Evolutionary conservation across 2,329 filamentous ascomycete genomes (phyloP).

Genomic region (Alternaria triticina): DNA sequence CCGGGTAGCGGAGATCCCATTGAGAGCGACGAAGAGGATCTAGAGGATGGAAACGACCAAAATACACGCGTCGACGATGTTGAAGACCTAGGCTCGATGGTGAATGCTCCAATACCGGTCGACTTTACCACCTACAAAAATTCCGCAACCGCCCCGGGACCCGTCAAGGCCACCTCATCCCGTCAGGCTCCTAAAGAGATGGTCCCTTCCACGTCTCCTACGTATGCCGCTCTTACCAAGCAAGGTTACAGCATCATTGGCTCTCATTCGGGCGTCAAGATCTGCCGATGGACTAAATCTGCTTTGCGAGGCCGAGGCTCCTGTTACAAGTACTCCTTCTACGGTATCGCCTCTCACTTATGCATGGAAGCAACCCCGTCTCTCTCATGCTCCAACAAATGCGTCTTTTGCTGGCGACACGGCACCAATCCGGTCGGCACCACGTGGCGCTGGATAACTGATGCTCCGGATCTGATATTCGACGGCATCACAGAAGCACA

Average conservation of each 20-base stretch:
- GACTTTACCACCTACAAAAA: constrained; percentile 80
- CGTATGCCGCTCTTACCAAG: constrained; percentile 87
- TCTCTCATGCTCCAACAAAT: constrained; percentile 96
- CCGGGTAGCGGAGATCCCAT: constrained; percentile 80
- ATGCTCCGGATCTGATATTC: constrained; percentile 89
- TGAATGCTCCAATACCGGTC: constrained; percentile 68
- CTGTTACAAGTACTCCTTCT: constrained; percentile 98
- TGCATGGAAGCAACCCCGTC: constrained; percentile 99
- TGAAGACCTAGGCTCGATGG: constrained; percentile 78
- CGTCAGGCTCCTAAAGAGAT: constrained; percentile 72
- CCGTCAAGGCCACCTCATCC: constrained; percentile 54
- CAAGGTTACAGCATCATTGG: constrained; percentile 96
- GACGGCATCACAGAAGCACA: constrained; percentile 88
- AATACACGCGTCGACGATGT: constrained; percentile 70
- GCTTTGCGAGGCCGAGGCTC: constrained; percentile 90
- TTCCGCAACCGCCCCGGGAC: constrained; percentile 58
- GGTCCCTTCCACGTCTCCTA: constrained; percentile 90
- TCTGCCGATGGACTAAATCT: constrained; percentile 98
- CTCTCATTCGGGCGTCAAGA: constrained; percentile 94
- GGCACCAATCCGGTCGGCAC: constrained; percentile 97
- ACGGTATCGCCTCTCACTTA: constrained; percentile 93
- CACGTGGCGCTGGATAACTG: constrained; percentile 95
- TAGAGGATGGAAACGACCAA: constrained; percentile 51
- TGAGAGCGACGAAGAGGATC: constrained; percentile 80
- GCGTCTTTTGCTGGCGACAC: constrained; percentile 98